These are phyloP conservation scores for Mycena indigotica DNA, from an alignment of 768 basidiomycete species.

Conservation along the genomic window DNA sequence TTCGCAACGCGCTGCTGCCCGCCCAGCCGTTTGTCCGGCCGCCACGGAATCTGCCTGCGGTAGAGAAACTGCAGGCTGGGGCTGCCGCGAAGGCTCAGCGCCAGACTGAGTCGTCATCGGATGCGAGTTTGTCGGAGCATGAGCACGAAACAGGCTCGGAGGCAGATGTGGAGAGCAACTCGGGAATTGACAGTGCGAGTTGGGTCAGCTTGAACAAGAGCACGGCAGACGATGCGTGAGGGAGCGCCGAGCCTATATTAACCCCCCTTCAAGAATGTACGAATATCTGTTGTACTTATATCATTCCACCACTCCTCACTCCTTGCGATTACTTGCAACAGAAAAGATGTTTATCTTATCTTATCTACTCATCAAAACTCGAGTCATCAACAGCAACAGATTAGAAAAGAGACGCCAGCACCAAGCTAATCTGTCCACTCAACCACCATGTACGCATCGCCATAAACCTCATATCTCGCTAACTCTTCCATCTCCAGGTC, in stretches of 20 bases:
- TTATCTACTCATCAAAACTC: too few species aligned
- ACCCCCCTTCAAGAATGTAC: not conserved
- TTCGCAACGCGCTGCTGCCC: constrained; percentile 64
- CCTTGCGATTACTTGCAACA: too few species aligned
- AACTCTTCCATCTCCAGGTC: not conserved
- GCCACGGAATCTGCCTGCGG: constrained; percentile 35
- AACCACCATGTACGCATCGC: not conserved
- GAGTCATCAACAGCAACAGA: too few species aligned
- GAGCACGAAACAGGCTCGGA: constrained; percentile 56
- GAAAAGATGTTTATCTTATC: too few species aligned
- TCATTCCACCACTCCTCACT: not conserved
- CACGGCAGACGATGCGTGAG: not conserved
- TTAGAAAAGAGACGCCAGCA: too few species aligned
- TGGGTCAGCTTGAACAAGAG: constrained; percentile 65
- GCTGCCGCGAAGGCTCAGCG: constrained; percentile 9
- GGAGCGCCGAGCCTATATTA: not conserved
- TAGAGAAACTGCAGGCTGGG: constrained; percentile 20
- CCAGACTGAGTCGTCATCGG: not conserved
- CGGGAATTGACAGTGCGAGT: constrained; percentile 55
- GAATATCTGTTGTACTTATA: not conserved
- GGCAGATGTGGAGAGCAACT: constrained; percentile 68
- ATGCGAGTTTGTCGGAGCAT: constrained; percentile 17
- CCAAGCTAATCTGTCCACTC: not conserved
- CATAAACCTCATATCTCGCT: not conserved
- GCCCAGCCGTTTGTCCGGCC: constrained; percentile 45